Conservation (phyloP, 75 land plant genomes). For the Adiantum capillusveneris region DNA sequence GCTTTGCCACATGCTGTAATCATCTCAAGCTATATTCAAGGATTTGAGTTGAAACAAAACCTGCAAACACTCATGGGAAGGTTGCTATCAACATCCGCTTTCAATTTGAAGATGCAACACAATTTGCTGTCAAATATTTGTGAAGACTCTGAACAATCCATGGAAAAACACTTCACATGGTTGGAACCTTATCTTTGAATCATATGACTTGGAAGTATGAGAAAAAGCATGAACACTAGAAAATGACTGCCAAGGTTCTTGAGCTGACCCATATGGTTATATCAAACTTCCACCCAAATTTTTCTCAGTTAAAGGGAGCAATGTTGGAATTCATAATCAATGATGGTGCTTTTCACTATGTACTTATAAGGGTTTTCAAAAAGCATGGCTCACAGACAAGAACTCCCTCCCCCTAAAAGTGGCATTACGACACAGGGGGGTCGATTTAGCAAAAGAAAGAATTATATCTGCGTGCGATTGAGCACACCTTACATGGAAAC, state of each 20-base stretch:
- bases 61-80: too few species aligned
- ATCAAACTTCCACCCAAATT: slow-evolving; percentile 7
- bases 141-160: neutral
- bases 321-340: slow-evolving; percentile 16
- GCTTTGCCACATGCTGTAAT: too few species aligned
- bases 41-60: too few species aligned
- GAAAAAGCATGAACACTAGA: slow-evolving; percentile 59
- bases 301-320: slow-evolving; percentile 4
- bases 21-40: too few species aligned
- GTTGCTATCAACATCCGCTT: neutral
- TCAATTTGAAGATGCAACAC: neutral
- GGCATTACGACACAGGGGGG: too few species aligned
- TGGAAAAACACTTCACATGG: slow-evolving; percentile 14
- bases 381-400: slow-evolving; percentile 11
- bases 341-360: slow-evolving; percentile 21
- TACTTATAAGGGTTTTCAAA: slow-evolving; percentile 14
- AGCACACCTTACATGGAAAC: too few species aligned
- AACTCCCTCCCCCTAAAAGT: too few species aligned
- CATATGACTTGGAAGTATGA: slow-evolving; percentile 87
- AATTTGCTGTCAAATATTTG: slow-evolving; percentile 2
- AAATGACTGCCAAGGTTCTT: slow-evolving; percentile 58
- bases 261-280: slow-evolving; percentile 7
- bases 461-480: too few species aligned
- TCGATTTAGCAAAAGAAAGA: too few species aligned
- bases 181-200: slow-evolving; percentile 70